Base-by-base conservation (phyloP, 1,139 yeast species). In the Hyphopichia fennica region DNA sequence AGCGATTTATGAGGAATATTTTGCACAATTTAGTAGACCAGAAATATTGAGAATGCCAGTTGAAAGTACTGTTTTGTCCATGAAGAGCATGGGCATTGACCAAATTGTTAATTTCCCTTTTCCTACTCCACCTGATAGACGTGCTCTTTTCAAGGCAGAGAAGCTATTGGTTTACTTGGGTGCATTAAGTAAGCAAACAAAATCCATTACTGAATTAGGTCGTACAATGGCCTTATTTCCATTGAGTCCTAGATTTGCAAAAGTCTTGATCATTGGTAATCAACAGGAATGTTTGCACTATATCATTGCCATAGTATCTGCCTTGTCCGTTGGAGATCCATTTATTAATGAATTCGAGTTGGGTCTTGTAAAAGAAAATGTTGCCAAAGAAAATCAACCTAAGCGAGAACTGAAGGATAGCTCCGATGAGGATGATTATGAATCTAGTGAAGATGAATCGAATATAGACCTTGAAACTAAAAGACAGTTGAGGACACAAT, bases 11-110 rank as follows among this genome's bases (percentile, higher is more conserved):
- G 98, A 93, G 57, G 79, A 83, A 46, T 93, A 87, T 52, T 93
- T 95, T 61, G 75, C 75, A 4, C 89, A 85, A 54, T 93, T 93
- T 53, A 77, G 95, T 19, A 75, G 72, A 43, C 99, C 99, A 0
- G 99, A 95, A 61, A 91, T 95, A 43, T 67, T 88, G 45, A 75
- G 98, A 51, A 91, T 89, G 95, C 99, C 99, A 0, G 91, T 90
- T 37, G 99, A 93, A 58, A 91, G 96, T 57, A 86, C 93, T 17
- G 96, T 93, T 0, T 69, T 95, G 50, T 87, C 87, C 39, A 93
- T 95, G 99, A 95, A 93, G 63, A 81, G 93, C 48, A 93, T 95
- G 96, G 97, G 97, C 2, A 91, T 95, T 46, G 95, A 88, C 60
- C 87, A 87, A 41, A 85, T 95, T 38, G 69, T 82, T 22, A 93